These are phyloP conservation scores for Limtongozyma cylindracea DNA, from an alignment of 805 yeast genomes.

Conservation along the genomic window DNA sequence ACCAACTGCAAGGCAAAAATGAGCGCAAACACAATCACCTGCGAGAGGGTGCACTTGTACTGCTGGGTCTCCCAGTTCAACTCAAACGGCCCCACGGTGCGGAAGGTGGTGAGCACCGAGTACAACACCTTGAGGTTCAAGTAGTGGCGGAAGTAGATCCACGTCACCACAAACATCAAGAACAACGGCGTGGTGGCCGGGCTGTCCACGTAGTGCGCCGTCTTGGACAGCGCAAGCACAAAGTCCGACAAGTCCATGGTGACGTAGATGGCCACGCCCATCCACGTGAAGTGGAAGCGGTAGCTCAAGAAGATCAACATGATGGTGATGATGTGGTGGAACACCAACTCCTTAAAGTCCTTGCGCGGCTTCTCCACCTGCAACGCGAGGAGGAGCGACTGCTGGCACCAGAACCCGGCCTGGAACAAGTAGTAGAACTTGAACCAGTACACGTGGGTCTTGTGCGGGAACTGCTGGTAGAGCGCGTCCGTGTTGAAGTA, in stretches of 20 bases:
- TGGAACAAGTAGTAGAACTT: conserved; percentile 74
- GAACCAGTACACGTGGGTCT: conserved; percentile 37
- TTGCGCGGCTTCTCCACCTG: conserved; percentile 90
- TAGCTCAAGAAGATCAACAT: conserved; percentile 70
- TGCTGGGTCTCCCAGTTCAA: conserved; percentile 78
- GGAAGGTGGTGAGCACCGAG: conserved; percentile 71
- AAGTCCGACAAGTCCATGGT: conserved; percentile 95
- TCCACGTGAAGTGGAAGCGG: conserved; percentile 88
- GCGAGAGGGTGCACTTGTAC: conserved; percentile 91
- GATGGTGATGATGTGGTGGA: conserved; percentile 85
- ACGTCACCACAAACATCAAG: conserved; percentile 34
- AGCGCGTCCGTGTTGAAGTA: conserved; percentile 65
- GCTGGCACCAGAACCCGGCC: conserved; percentile 97
- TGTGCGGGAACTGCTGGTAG: conserved; percentile 67
- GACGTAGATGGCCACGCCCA: conserved; percentile 74
- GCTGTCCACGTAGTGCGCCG: conserved; percentile 67
- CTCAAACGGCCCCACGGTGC: conserved; percentile 58
- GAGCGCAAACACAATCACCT: conserved; percentile 63
- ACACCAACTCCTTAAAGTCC: conserved; percentile 73
- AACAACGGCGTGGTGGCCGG: conserved; percentile 37
- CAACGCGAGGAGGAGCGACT: conserved; percentile 55
- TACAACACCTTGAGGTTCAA: conserved; percentile 58
- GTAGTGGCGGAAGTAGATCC: conserved; percentile 84
- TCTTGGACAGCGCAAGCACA: conserved; percentile 63
- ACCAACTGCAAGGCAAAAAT: conserved; percentile 65